Evolutionary conservation across 768 basidiomycete genomes (phyloP).

Genomic region (Chalciporus sphaerocephalus): DNA sequence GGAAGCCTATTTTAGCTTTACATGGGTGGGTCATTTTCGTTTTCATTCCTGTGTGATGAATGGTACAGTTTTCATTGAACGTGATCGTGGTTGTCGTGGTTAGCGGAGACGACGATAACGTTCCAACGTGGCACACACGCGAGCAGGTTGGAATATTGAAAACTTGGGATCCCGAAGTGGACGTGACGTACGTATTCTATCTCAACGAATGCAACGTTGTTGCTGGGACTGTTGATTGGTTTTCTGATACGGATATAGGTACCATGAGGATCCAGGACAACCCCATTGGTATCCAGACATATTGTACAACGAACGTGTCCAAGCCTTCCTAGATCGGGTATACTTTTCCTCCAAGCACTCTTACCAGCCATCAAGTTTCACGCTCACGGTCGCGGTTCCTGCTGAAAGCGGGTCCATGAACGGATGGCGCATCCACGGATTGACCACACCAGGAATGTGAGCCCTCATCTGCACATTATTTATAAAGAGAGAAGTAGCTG

Average conservation of each 20-base stretch:
- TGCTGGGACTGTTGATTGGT: not conserved
- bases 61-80: not conserved
- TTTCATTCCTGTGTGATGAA: not conserved
- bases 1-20: constrained; percentile 66
- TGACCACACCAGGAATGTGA: constrained; percentile 67
- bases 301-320: constrained; percentile 51
- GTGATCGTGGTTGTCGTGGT: not conserved
- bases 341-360: constrained; percentile 6
- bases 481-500: not conserved
- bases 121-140: constrained; percentile 82
- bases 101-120: constrained; percentile 79
- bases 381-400: constrained; percentile 69
- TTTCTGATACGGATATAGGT: constrained; percentile 34
- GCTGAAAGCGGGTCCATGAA: constrained; percentile 64
- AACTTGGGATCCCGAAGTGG: constrained; percentile 49
- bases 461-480: constrained; percentile 10
- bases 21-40: constrained; percentile 60
- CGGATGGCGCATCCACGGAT: constrained; percentile 61
- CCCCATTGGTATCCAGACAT: constrained; percentile 70
- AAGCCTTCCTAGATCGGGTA: constrained; percentile 48
- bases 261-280: constrained; percentile 56
- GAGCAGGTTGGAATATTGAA: constrained; percentile 56
- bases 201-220: not conserved
- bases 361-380: constrained; percentile 39
- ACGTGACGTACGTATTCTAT: constrained; percentile 45